Conservation (phyloP, 2,329 filamentous ascomycete species). For the Claviceps sorghi region DNA sequence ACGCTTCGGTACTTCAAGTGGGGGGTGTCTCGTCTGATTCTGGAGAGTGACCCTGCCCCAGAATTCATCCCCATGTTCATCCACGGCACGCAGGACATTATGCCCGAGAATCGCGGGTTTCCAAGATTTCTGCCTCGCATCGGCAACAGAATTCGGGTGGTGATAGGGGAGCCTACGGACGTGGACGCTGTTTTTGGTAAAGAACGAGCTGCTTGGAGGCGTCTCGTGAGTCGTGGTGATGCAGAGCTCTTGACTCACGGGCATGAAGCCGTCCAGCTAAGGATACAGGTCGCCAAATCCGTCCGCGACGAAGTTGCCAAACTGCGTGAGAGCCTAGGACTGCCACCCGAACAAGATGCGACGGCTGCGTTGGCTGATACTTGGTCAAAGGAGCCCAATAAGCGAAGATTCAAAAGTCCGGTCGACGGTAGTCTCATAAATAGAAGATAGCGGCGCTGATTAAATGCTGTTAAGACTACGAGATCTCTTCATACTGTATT, state of each 20-base stretch:
- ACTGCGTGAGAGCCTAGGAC: constrained; percentile 55
- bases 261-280: constrained; percentile 50
- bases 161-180: constrained; percentile 68
- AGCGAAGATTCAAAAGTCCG: constrained; percentile 35
- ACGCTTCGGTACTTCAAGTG: constrained; percentile 96
- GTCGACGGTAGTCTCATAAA: constrained; percentile 39
- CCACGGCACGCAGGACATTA: constrained; percentile 73
- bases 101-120: constrained; percentile 69
- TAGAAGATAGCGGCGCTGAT: constrained; percentile 9
- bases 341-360: constrained; percentile 63
- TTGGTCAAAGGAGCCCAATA: constrained; percentile 45
- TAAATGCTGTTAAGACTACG: neutral
- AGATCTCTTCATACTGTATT: neutral
- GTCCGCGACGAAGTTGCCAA: constrained; percentile 70
- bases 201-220: constrained; percentile 58
- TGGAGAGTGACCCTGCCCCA: constrained; percentile 76
- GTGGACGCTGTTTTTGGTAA: constrained; percentile 63
- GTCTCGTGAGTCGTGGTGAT: constrained; percentile 40
- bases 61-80: constrained; percentile 91
- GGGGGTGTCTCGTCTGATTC: constrained; percentile 80
- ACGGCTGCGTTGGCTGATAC: constrained; percentile 66
- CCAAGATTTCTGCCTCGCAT: constrained; percentile 69
- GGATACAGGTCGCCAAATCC: constrained; percentile 65
- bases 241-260: constrained; percentile 27
- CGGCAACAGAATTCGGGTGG: constrained; percentile 55